Percentiles rank a stretch among this genome's conserved stretches.
These are phyloP conservation scores for Candida chilensis DNA, from an alignment of 805 yeast species.

Conservation along the genomic window DNA sequence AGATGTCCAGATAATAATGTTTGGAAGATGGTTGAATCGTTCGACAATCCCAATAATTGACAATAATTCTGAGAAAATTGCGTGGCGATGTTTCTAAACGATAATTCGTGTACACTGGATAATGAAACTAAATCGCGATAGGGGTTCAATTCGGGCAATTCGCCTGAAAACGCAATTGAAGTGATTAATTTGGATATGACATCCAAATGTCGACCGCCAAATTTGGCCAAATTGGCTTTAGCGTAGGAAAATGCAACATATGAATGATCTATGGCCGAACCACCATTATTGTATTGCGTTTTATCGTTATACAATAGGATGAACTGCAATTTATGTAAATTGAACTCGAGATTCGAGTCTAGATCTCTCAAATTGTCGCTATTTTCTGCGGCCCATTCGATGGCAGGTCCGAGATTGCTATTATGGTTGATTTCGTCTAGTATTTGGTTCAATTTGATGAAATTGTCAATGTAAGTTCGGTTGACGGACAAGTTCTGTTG, in stretches of 20 bases:
- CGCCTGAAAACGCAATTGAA: conserved; percentile 18
- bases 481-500: conserved; percentile 15
- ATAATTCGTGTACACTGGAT: conserved; percentile 1
- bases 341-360: conserved; percentile 36
- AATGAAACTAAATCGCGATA: background rate
- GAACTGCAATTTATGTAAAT: conserved; percentile 32
- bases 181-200: conserved; percentile 35
- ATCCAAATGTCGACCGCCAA: conserved; percentile 26
- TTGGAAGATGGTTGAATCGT: conserved; percentile 43
- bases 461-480: conserved; percentile 18
- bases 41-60: conserved; percentile 33
- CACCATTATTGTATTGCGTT: background rate
- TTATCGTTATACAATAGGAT: conserved; percentile 15
- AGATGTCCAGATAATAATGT: conserved; percentile 42
- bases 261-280: conserved; percentile 5
- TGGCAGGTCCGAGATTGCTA: conserved; percentile 32
- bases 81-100: conserved; percentile 15
- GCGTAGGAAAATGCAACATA: conserved; percentile 35
- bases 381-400: conserved; percentile 33
- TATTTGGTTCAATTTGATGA: conserved; percentile 32
- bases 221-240: conserved; percentile 22
- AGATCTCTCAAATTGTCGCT: conserved; percentile 11
- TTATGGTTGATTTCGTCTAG: conserved; percentile 19
- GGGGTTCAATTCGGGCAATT: conserved; percentile 3
- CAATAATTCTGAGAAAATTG: conserved; percentile 42